Percentiles rank a stretch among this genome's conserved stretches.
phyloP scores from a whole-genome alignment of 768 basidiomycete species.

The Boletus reticulatus region DNA sequence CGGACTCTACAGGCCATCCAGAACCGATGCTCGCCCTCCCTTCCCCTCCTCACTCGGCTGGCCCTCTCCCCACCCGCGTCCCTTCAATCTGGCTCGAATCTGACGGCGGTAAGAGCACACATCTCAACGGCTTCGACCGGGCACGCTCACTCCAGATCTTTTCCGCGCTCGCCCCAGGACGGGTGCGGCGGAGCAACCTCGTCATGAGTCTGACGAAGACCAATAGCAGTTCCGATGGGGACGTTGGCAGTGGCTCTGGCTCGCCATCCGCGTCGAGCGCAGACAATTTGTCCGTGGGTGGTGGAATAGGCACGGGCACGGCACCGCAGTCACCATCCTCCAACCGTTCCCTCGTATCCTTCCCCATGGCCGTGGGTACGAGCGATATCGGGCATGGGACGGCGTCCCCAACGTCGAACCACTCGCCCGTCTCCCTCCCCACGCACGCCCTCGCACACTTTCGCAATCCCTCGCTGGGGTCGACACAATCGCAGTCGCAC shows the following conservation, averaged over 20 bases:
- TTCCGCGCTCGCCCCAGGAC: conserved; percentile 8
- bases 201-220: conserved; percentile 22
- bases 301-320: too few relatives aligned
- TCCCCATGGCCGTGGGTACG: too few relatives aligned
- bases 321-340: too few relatives aligned
- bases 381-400: neutral
- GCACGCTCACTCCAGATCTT: conserved; percentile 21
- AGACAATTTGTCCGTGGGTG: too few relatives aligned
- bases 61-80: conserved; percentile 25
- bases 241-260: neutral
- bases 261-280: neutral
- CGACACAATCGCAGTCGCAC: neutral
- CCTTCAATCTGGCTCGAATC: conserved; percentile 52
- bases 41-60: conserved; percentile 21
- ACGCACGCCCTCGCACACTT: neutral
- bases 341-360: too few relatives aligned
- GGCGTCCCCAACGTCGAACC: conserved; percentile 7
- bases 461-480: neutral
- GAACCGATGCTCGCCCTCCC: conserved; percentile 17
- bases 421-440: conserved; percentile 18
- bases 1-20: conserved; percentile 6
- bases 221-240: conserved; percentile 1
- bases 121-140: conserved; percentile 21
- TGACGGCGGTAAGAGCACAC: conserved; percentile 28
- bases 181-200: conserved; percentile 25